Evolutionary conservation across 2,329 filamentous ascomycete species (phyloP).

Genomic region (Fonsecaea nubica): DNA sequence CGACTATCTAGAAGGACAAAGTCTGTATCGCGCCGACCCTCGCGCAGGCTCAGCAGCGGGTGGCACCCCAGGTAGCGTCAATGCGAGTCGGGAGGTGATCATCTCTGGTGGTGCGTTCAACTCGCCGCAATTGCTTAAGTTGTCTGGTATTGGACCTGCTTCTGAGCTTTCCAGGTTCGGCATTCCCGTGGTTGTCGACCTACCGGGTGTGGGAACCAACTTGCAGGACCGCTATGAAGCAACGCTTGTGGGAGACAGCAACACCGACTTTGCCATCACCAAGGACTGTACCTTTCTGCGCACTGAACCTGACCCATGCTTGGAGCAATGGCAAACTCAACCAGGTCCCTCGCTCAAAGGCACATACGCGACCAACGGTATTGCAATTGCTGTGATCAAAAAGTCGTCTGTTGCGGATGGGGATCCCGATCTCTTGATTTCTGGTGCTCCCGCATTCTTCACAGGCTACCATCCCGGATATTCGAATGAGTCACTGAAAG

Average conservation of each 20-base stretch:
- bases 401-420: conserved; percentile 49
- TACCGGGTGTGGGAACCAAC: conserved; percentile 69
- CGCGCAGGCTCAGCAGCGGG: conserved; percentile 37
- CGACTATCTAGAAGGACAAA: conserved; percentile 57
- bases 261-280: conserved; percentile 45
- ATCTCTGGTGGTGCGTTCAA: conserved; percentile 64
- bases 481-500: conserved; percentile 51
- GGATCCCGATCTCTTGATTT: conserved; percentile 62
- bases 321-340: conserved; percentile 51
- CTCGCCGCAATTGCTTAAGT: conserved; percentile 69
- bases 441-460: conserved; percentile 62
- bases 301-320: conserved; percentile 50
- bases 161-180: conserved; percentile 59
- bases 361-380: conserved; percentile 58
- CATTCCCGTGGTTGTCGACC: conserved; percentile 63
- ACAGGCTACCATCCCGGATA: conserved; percentile 64
- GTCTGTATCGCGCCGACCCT: conserved; percentile 57
- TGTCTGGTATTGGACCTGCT: conserved; percentile 67
- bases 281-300: conserved; percentile 45
- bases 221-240: conserved; percentile 66
- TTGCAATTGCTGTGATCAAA: conserved; percentile 49
- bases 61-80: conserved; percentile 48
- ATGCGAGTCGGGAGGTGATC: conserved; percentile 55
- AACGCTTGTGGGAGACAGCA: conserved; percentile 53
- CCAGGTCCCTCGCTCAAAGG: conserved; percentile 47